Evolutionary conservation across 495 filamentous ascomycete genomes (phyloP).

Genomic region (Penicillium ochrochloron): DNA sequence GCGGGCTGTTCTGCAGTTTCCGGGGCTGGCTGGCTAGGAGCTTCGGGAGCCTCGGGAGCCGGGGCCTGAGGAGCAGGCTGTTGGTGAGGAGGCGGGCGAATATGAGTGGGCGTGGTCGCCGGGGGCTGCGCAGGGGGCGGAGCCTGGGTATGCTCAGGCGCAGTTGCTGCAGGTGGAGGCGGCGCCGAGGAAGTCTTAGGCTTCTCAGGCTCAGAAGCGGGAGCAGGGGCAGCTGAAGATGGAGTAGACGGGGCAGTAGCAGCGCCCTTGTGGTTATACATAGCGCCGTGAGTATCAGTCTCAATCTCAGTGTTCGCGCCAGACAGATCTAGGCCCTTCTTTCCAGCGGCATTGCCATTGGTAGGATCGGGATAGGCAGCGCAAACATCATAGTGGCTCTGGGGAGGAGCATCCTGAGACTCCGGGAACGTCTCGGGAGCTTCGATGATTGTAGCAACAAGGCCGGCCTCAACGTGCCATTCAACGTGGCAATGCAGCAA

Average conservation of each 20-base stretch:
- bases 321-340: slow-evolving; percentile 25
- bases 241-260: slow-evolving; percentile 2
- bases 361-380: slow-evolving; percentile 26
- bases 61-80: slow-evolving; percentile 12
- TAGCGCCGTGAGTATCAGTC: slow-evolving; percentile 22
- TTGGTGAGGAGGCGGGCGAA: slow-evolving; percentile 14
- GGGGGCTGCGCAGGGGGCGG: slow-evolving; percentile 8
- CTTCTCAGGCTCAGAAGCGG: background rate
- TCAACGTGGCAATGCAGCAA: slow-evolving; percentile 84
- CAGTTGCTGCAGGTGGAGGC: background rate
- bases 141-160: slow-evolving; percentile 3
- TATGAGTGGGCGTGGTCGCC: background rate
- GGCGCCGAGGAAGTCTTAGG: background rate
- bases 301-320: slow-evolving; percentile 25
- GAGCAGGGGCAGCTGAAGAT: background rate
- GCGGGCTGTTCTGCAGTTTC: background rate
- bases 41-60: background rate
- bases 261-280: slow-evolving; percentile 15
- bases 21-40: background rate
- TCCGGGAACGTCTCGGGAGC: slow-evolving; percentile 35
- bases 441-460: slow-evolving; percentile 74
- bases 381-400: slow-evolving; percentile 31
- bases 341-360: slow-evolving; percentile 34
- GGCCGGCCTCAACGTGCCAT: slow-evolving; percentile 77
- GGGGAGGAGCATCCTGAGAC: slow-evolving; percentile 23